Evolutionary conservation across 1,139 yeast genomes (phyloP), one percentile per base, ranked within the genome.

Genomic region (Diutina siamensis): DNA sequence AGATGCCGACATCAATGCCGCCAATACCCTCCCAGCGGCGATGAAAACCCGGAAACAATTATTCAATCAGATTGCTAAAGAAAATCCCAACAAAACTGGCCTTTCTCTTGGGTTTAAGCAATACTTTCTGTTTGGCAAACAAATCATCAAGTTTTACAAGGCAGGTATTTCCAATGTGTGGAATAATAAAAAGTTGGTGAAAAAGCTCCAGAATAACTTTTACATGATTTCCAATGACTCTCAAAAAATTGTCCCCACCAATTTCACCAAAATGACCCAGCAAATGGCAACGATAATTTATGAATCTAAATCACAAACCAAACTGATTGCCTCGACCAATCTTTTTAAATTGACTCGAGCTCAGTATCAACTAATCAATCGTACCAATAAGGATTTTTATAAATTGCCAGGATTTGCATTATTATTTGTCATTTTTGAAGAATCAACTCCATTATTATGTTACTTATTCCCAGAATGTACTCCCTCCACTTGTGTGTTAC

Each of bases 401-500:
- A 82, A 81, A 56, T 63, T 84, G 19, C 94, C 94, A 2, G 22
- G 71, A 13, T 84, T 84, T 63, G 83, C 75, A 0, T 48, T 78
- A 1, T 57, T 83, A 0, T 72, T 80, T 49, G 57, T 76, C 19
- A 55, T 82, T 1, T 78, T 79, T 52, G 76, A 78, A 55, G 94
- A 84, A 54, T 55, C 65, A 45, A 80, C 89, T 0, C 84, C 92
- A 0, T 42, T 79, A 0, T 48, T 83, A 2, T 76, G 86, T 50
- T 71, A 71, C 48, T 52, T 67, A 1, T 61, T 82, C 46, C 94
- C 94, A 0, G 73, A 72, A 47, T 56, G 83, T 13, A 72, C 85
- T 1, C 94, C 94, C 0, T 71, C 74, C 52, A 83, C 92, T 0
- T 84, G 94, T 60, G 64, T 76, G 4, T 63, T 79, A 44, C 87